phyloP scores from a whole-genome alignment of 2,329 filamentous ascomycete genomes.

The Sporothrix sp. region DNA sequence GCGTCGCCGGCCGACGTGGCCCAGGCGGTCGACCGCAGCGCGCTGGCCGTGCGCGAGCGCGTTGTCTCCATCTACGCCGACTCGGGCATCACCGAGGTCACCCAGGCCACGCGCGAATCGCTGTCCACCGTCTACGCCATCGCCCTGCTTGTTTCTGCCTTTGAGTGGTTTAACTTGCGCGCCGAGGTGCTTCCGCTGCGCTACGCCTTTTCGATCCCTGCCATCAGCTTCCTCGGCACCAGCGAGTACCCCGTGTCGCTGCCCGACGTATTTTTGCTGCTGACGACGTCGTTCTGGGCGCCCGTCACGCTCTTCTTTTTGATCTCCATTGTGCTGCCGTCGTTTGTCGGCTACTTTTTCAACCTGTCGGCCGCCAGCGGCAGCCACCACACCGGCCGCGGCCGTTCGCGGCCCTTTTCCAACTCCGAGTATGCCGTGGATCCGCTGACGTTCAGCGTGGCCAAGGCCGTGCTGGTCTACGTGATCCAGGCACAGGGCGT shows the following conservation, averaged over 20 bases:
- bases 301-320: constrained; percentile 67
- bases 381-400: constrained; percentile 29
- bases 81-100: constrained; percentile 56
- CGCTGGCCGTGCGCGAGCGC: constrained; percentile 55
- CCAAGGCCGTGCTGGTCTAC: constrained; percentile 73
- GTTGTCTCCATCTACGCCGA: constrained; percentile 54
- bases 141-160: constrained; percentile 54
- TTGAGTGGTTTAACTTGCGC: constrained; percentile 64
- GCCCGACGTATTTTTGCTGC: constrained; percentile 70
- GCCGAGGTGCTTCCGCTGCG: constrained; percentile 60
- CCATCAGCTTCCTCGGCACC: constrained; percentile 45
- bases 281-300: constrained; percentile 74
- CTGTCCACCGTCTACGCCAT: constrained; percentile 66
- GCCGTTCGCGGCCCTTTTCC: constrained; percentile 30
- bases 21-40: constrained; percentile 62
- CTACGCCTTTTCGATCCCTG: constrained; percentile 64
- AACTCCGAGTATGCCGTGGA: constrained; percentile 56
- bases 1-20: constrained; percentile 72
- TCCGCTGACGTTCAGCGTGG: constrained; percentile 81
- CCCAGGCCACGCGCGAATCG: constrained; percentile 55
- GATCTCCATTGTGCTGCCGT: constrained; percentile 62
- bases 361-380: constrained; percentile 58
- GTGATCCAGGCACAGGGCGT: constrained; percentile 65
- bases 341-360: constrained; percentile 75
- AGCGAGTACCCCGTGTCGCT: constrained; percentile 54